Conservation (phyloP, 768 basidiomycete species). For the Guyanaporus albipodus region DNA sequence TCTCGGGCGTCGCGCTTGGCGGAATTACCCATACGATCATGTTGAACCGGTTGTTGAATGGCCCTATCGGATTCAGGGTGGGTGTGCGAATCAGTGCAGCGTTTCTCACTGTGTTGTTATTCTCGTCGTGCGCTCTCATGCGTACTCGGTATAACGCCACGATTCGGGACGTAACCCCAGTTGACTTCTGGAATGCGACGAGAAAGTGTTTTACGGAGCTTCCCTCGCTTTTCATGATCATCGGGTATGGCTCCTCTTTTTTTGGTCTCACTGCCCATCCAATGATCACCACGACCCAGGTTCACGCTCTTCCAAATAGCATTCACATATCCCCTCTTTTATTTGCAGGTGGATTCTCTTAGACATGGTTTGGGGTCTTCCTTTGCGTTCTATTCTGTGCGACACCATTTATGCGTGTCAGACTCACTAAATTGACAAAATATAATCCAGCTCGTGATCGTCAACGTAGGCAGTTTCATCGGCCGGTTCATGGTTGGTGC, state of each 20-base stretch:
- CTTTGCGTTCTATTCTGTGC: slow-evolving; percentile 55
- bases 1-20: slow-evolving; percentile 50
- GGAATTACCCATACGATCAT: slow-evolving; percentile 57
- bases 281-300: slow-evolving; percentile 5
- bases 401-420: neutral
- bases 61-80: slow-evolving; percentile 41
- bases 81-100: slow-evolving; percentile 39
- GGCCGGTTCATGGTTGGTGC: slow-evolving; percentile 44
- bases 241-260: slow-evolving; percentile 10
- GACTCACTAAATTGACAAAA: neutral
- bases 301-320: slow-evolving; percentile 34
- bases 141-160: slow-evolving; percentile 27
- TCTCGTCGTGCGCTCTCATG: slow-evolving; percentile 37
- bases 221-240: slow-evolving; percentile 24
- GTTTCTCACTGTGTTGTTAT: slow-evolving; percentile 35
- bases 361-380: slow-evolving; percentile 41
- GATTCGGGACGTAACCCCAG: neutral
- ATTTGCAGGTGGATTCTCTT: slow-evolving; percentile 54
- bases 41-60: slow-evolving; percentile 46
- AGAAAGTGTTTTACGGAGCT: slow-evolving; percentile 23
- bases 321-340: slow-evolving; percentile 51
- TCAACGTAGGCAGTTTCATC: slow-evolving; percentile 47
- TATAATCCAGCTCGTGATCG: slow-evolving; percentile 41
- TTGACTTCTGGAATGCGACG: slow-evolving; percentile 15
- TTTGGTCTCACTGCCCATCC: neutral